Evolutionary conservation across 192 early-diverging fungal species (phyloP).

Genomic region (Coemansia sp.): DNA sequence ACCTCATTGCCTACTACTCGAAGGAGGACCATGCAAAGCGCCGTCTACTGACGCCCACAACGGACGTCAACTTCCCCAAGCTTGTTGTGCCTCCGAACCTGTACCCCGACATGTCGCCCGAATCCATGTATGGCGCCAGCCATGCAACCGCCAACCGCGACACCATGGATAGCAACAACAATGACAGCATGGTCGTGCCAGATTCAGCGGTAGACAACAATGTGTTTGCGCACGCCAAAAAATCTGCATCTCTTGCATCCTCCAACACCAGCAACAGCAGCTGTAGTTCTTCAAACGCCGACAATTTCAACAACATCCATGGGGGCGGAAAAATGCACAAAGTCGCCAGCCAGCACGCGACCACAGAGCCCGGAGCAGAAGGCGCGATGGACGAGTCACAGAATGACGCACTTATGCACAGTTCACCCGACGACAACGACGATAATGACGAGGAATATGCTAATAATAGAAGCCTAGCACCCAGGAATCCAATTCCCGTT

Average conservation of each 20-base stretch:
- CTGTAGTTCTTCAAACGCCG: neutral
- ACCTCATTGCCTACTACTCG: constrained; percentile 89
- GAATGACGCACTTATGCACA: neutral
- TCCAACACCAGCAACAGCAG: neutral
- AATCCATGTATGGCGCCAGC: constrained; percentile 53
- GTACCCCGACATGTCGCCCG: constrained; percentile 76
- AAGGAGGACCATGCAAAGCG: constrained; percentile 70
- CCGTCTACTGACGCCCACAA: constrained; percentile 66
- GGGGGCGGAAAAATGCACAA: neutral
- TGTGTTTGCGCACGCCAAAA: neutral
- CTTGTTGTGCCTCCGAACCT: constrained; percentile 75
- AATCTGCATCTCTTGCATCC: neutral
- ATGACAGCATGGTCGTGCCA: neutral
- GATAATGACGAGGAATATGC: neutral
- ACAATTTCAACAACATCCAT: neutral
- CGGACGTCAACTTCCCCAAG: constrained; percentile 63
- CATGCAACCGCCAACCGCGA: constrained; percentile 27
- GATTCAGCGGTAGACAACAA: neutral
- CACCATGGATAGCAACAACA: neutral
- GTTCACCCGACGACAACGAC: neutral
- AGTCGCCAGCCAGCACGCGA: neutral
- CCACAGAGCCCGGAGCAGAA: neutral
- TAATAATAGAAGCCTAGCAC: neutral
- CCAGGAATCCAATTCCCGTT: constrained; percentile 1
- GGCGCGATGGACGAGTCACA: neutral